A percentile compares a stretch with the other conserved stretches of the same genome.
These are phyloP conservation scores for Periglandula ipomoeae DNA, from an alignment of 2,329 filamentous ascomycete species.

Conservation along the genomic window DNA sequence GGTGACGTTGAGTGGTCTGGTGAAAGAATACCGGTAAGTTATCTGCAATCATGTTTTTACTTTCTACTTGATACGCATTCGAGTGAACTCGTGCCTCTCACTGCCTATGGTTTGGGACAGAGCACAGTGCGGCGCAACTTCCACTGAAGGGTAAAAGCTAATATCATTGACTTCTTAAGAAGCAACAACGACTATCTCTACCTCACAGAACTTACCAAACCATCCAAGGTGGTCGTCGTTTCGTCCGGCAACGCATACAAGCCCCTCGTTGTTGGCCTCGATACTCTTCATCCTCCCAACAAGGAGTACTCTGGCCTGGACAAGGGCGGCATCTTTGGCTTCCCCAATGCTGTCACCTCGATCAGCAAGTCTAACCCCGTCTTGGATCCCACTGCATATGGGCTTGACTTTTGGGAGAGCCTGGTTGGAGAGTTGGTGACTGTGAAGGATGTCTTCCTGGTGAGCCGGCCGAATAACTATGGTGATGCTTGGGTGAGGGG, in stretches of 20 bases:
- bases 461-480: conserved; percentile 53
- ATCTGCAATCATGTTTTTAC: background rate
- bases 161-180: conserved; percentile 19
- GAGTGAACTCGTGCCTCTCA: no score
- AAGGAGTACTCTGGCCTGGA: conserved; percentile 54
- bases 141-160: no score
- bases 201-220: conserved; percentile 52
- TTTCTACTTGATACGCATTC: no score
- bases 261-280: conserved; percentile 51
- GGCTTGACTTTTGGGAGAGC: conserved; percentile 67
- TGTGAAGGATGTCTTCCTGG: conserved; percentile 44
- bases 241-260: conserved; percentile 44
- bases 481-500: conserved; percentile 64
- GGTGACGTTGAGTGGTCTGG: conserved; percentile 48
- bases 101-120: no score
- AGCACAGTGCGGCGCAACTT: no score
- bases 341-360: conserved; percentile 52
- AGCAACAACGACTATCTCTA: conserved; percentile 48
- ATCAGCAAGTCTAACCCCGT: conserved; percentile 51
- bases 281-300: conserved; percentile 48
- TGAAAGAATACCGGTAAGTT: conserved; percentile 45
- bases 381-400: conserved; percentile 51
- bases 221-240: conserved; percentile 42
- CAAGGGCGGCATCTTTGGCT: conserved; percentile 52
- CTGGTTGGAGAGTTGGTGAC: conserved; percentile 59